Evolutionary conservation across 2,329 filamentous ascomycete genomes (phyloP).

Genomic region (Emergomyces orientalis): DNA sequence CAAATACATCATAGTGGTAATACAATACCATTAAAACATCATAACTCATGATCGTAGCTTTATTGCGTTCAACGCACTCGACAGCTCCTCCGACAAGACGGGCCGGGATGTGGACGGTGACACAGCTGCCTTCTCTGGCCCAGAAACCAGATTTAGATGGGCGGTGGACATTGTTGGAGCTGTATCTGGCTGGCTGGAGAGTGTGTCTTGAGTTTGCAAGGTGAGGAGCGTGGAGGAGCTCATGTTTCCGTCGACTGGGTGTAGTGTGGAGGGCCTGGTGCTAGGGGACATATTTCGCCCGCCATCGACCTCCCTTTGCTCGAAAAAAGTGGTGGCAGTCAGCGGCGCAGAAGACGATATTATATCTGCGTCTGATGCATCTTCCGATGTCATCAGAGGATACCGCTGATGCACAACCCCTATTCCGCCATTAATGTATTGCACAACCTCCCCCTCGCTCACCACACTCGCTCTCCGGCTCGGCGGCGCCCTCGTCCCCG

Average conservation of each 20-base stretch:
- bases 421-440: background rate
- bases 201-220: constrained; percentile 7
- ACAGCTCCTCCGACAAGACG: background rate
- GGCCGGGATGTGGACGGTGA: background rate
- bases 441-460: background rate
- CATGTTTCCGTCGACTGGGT: constrained; percentile 5
- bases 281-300: background rate
- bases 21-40: background rate
- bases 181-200: background rate
- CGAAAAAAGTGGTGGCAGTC: no score
- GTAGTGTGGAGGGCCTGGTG: background rate
- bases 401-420: background rate
- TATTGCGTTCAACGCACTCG: constrained; percentile 1
- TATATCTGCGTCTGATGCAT: background rate
- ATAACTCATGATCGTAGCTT: constrained; percentile 3
- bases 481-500: constrained; percentile 13
- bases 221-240: constrained; percentile 13
- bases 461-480: constrained; percentile 8
- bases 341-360: background rate
- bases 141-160: constrained; percentile 21
- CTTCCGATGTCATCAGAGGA: background rate
- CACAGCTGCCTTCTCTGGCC: background rate
- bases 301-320: background rate
- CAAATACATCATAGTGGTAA: background rate
- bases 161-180: background rate